Evolutionary conservation across 306 rosid genomes (phyloP), one percentile per base, ranked within the genome.

Genomic region (Medicago truncatula): DNA sequence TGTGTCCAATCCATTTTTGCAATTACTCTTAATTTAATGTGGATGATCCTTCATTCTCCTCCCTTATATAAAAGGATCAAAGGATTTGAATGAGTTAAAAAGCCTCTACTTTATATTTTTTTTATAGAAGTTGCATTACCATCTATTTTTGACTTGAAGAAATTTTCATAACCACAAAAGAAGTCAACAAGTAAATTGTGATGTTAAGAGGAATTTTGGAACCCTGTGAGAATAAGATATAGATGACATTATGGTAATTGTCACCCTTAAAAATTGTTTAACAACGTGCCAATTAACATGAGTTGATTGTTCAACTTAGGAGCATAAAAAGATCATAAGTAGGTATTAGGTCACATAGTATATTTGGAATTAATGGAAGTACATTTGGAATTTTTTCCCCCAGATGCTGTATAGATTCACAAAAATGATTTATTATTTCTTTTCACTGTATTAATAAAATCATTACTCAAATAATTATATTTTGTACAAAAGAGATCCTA

Each of bases 341-440:
- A 52, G 12, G 31, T 56, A 63, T 75, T 44, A 59, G 78, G 81
- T 82, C 89, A 87, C 84, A 87, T 83, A n/a, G 23, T 21, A 21
- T 2, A 21, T 21, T 21, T 64, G 67, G 69, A 67, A 68, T 66
- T 71, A 70, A 56, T 62, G 78, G 74, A 65, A 53, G 38, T 61
- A 57, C 44, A 44, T 58, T 80, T 74, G 78, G 78, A 83, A 70
- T 73, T 82, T 84, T 46, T 17, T 40, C 21, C 53, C 40, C 36
- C 5, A 31, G 36, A 13, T 62, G 16, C 6, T 31, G 9, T 44
- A 62, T 61, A 10, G 3, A 25, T 25, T 25, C 10, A 11, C 40
- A 23, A 59, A 28, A 3, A 31, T 31, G 4, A 0, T 31, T 31
- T 31, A 3, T 5, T 31, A 1, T 4, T 4, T 31, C 28, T 25